These are phyloP conservation scores for Parafenestella ontariensis DNA, from an alignment of 2,329 filamentous ascomycete genomes.

Conservation along the genomic window DNA sequence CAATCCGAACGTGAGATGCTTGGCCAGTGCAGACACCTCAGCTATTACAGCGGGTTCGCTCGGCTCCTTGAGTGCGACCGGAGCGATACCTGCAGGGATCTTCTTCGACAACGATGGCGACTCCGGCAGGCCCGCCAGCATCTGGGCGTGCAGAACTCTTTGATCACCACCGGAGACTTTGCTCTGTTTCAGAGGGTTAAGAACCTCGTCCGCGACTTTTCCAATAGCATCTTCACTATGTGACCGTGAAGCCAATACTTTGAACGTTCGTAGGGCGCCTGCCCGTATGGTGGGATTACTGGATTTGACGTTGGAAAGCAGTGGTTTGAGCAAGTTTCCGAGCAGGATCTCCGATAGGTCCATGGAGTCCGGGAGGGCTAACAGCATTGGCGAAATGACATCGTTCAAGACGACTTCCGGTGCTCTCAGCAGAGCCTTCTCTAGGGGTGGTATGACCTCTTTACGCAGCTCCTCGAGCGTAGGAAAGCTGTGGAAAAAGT, in stretches of 20 bases:
- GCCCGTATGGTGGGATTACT: constrained; percentile 79
- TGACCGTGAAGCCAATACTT: constrained; percentile 69
- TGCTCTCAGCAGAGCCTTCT: constrained; percentile 86
- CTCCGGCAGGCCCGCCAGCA: constrained; percentile 66
- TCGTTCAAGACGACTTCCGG: constrained; percentile 88
- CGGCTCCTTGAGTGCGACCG: constrained; percentile 80
- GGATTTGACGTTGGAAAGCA: constrained; percentile 91
- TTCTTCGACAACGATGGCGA: constrained; percentile 70
- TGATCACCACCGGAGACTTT: constrained; percentile 89
- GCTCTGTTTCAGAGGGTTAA: constrained; percentile 78
- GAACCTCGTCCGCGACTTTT: constrained; percentile 77
- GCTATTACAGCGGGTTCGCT: constrained; percentile 83
- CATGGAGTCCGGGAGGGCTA: constrained; percentile 70
- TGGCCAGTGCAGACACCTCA: constrained; percentile 74
- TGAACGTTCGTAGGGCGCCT: constrained; percentile 78
- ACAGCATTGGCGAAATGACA: constrained; percentile 75
- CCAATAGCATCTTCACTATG: constrained; percentile 65
- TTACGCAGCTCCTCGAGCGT: constrained; percentile 76
- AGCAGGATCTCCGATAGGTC: constrained; percentile 80
- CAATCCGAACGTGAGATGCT: constrained; percentile 69
- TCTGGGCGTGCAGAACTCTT: constrained; percentile 80
- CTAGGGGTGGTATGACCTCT: constrained; percentile 79
- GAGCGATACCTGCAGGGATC: constrained; percentile 70
- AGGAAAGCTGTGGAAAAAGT: constrained; percentile 83
- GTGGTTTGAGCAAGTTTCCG: constrained; percentile 78